Percentiles rank a stretch among this genome's conserved stretches.
phyloP scores from a whole-genome alignment of 2,329 filamentous ascomycete species.

The Hortaea werneckii region DNA sequence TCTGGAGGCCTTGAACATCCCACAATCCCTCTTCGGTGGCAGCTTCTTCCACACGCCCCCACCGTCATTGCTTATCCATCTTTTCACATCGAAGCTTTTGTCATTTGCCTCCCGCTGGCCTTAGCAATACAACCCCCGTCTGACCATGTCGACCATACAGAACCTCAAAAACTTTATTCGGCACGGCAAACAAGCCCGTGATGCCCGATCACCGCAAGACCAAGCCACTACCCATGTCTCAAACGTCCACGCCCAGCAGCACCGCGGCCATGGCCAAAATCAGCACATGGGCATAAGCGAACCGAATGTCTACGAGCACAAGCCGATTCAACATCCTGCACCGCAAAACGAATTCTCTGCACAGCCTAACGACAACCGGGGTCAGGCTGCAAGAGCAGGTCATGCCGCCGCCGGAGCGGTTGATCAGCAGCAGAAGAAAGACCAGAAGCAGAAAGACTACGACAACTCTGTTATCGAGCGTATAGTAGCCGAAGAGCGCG shows the following conservation, averaged over 20 bases:
- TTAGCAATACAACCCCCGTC: background rate
- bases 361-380: slow-evolving; percentile 50
- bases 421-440: slow-evolving; percentile 50
- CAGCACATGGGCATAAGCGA: slow-evolving; percentile 42
- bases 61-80: background rate
- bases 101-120: background rate
- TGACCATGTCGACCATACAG: slow-evolving; percentile 65
- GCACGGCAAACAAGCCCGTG: slow-evolving; percentile 89
- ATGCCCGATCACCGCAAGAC: slow-evolving; percentile 47
- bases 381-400: slow-evolving; percentile 58
- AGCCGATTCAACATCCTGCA: slow-evolving; percentile 38
- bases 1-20: no score
- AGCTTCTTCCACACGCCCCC: background rate
- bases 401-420: slow-evolving; percentile 54
- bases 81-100: background rate
- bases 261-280: slow-evolving; percentile 42
- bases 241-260: slow-evolving; percentile 53
- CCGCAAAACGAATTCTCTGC: slow-evolving; percentile 49
- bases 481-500: slow-evolving; percentile 85
- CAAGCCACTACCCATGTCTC: slow-evolving; percentile 55
- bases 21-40: no score
- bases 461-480: slow-evolving; percentile 65
- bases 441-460: slow-evolving; percentile 34
- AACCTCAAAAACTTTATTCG: slow-evolving; percentile 97
- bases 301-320: slow-evolving; percentile 51